These are phyloP conservation scores for Tympanopsis confertula DNA, from an alignment of 2,329 filamentous ascomycete genomes.

Conservation along the genomic window DNA sequence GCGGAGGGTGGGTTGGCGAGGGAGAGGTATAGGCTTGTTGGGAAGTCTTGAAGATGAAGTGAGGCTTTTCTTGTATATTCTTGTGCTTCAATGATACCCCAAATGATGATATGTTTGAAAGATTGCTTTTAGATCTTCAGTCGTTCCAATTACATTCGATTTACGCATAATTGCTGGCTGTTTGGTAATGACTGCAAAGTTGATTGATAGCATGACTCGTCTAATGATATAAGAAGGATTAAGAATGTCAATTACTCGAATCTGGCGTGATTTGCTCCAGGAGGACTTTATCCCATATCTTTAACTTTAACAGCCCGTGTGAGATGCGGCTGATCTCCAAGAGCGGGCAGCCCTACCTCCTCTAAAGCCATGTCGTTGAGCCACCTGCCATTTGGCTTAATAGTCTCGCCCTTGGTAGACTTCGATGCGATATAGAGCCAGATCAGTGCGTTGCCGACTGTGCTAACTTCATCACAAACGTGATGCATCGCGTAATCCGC, in stretches of 20 bases:
- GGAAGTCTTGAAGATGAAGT: conserved; percentile 4
- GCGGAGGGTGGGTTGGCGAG: conserved; percentile 4
- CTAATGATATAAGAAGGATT: background rate
- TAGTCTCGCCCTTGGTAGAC: conserved; percentile 28
- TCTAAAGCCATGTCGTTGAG: conserved; percentile 51
- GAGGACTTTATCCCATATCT: background rate
- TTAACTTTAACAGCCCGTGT: conserved; percentile 10
- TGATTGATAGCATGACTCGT: conserved; percentile 6
- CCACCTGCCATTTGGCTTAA: conserved; percentile 40
- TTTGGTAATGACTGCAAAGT: no score
- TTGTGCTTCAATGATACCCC: no score
- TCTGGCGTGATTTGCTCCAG: no score
- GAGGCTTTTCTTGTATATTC: background rate
- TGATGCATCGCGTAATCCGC: conserved; percentile 34
- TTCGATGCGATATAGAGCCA: conserved; percentile 50
- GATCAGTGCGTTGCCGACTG: conserved; percentile 47
- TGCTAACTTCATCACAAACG: conserved; percentile 54
- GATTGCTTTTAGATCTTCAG: no score
- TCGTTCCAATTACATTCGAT: no score
- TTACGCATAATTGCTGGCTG: no score
- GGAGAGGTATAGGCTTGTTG: conserved; percentile 4
- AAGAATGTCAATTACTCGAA: no score
- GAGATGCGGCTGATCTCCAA: conserved; percentile 31
- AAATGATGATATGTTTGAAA: no score
- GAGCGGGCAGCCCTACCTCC: conserved; percentile 32